A percentile compares a stretch with the other conserved stretches of the same genome.
Evolutionary conservation across 257 asterid species (phyloP).

Genomic region (Lycium ferocissimum): DNA sequence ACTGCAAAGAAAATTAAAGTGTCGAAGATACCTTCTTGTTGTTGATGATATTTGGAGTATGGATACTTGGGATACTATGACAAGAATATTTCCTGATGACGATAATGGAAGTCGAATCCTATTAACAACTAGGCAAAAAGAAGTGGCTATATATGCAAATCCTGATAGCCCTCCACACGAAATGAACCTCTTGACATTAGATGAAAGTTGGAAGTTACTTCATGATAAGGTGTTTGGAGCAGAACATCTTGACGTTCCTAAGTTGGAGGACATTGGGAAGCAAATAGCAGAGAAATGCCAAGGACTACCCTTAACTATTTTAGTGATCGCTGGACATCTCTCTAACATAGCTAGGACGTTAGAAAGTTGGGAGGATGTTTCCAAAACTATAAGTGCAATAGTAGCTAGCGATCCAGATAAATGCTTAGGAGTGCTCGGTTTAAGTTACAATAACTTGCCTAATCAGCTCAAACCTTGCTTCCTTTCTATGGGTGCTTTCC

Average conservation of each 20-base stretch:
- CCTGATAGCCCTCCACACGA: not conserved
- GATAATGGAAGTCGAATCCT: not conserved
- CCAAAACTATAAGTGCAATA: not conserved
- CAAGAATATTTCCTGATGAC: constrained; percentile 20
- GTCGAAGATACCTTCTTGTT: constrained; percentile 30
- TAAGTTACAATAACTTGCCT: constrained; percentile 29
- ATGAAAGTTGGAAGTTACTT: constrained; percentile 31
- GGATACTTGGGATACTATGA: constrained; percentile 30
- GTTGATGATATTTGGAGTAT: constrained; percentile 34
- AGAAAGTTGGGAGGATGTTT: constrained; percentile 25
- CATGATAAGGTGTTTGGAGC: constrained; percentile 17
- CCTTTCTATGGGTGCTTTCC: constrained; percentile 28
- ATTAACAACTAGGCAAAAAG: constrained; percentile 15
- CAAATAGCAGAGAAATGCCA: constrained; percentile 17
- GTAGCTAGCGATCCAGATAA: not conserved
- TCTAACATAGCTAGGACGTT: not conserved
- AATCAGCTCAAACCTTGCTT: constrained; percentile 23
- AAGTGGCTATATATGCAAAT: not conserved
- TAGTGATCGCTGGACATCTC: constrained; percentile 31
- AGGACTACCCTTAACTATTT: constrained; percentile 33
- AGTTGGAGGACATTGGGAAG: not conserved
- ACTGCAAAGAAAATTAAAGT: constrained; percentile 8
- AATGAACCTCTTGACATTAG: not conserved
- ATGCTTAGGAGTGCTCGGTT: not conserved
- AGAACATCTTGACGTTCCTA: not conserved